Evolutionary conservation across 2,329 filamentous ascomycete species (phyloP).

Genomic region (Neurospora sp.): DNA sequence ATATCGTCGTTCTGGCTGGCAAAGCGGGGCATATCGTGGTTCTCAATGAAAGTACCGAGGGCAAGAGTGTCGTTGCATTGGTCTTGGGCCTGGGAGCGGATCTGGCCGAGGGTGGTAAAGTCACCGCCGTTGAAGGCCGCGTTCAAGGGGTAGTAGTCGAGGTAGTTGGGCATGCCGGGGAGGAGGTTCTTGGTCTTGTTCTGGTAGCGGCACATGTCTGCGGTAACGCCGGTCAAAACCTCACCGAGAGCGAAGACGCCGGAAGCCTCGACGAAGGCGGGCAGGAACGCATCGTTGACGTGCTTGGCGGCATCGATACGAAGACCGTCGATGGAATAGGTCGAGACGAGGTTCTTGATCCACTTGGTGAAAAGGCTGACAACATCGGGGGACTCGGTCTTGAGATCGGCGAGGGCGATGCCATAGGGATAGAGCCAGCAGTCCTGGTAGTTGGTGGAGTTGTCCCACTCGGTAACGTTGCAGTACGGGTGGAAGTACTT

Average conservation of each 20-base stretch:
- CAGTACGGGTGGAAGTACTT: constrained; percentile 54
- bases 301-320: constrained; percentile 54
- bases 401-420: constrained; percentile 51
- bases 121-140: constrained; percentile 27
- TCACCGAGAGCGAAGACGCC: constrained; percentile 53
- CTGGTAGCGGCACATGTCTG: constrained; percentile 42
- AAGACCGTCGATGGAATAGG: constrained; percentile 52
- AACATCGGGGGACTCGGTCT: constrained; percentile 42
- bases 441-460: constrained; percentile 35
- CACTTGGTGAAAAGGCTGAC: constrained; percentile 44
- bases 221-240: constrained; percentile 43
- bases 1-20: constrained; percentile 40
- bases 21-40: constrained; percentile 49
- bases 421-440: constrained; percentile 43
- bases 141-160: constrained; percentile 31
- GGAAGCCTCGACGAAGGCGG: constrained; percentile 39
- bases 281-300: constrained; percentile 49
- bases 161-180: constrained; percentile 49
- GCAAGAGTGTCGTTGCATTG: constrained; percentile 33
- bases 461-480: constrained; percentile 39
- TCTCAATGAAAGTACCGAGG: constrained; percentile 45
- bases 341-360: constrained; percentile 45
- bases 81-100: constrained; percentile 25
- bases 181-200: constrained; percentile 38
- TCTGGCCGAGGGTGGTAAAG: constrained; percentile 26